Percentiles rank a stretch among this genome's conserved stretches.
Evolutionary conservation across 306 rosid genomes (phyloP).

Genomic region (Fagus sylvatica): DNA sequence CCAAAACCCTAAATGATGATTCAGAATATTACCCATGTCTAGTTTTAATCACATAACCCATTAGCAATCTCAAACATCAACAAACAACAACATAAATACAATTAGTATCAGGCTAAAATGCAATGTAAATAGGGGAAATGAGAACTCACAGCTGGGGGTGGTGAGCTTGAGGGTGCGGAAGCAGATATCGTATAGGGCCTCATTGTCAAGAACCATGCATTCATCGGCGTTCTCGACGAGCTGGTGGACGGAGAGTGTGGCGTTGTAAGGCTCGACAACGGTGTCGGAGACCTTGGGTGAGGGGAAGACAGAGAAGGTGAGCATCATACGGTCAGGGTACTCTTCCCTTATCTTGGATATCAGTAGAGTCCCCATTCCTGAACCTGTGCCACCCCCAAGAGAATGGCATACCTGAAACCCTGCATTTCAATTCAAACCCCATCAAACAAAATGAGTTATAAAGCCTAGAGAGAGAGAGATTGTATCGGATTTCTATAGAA

Average conservation of each 20-base stretch:
- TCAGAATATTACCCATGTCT: no score
- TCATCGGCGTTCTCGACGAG: constrained; percentile 68
- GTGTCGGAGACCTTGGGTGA: constrained; percentile 66
- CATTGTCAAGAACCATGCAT: constrained; percentile 68
- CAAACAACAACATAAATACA: neutral
- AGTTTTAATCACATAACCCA: no score
- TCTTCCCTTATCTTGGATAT: constrained; percentile 69
- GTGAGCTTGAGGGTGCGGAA: constrained; percentile 65
- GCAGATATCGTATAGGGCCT: constrained; percentile 63
- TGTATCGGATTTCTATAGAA: no score
- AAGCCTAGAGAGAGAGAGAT: no score
- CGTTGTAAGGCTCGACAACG: constrained; percentile 66
- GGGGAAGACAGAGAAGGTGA: constrained; percentile 62
- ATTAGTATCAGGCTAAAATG: neutral
- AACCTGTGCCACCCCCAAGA: constrained; percentile 65
- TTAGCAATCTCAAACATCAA: neutral
- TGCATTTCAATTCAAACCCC: constrained; percentile 9
- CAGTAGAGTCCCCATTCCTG: constrained; percentile 66
- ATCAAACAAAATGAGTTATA: no score
- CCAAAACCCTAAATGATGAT: no score
- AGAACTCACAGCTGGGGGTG: constrained; percentile 59
- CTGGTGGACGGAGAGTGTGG: constrained; percentile 64
- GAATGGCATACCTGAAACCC: constrained; percentile 74
- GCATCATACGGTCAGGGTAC: constrained; percentile 68
- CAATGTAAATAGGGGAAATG: neutral